Evolutionary conservation across 1,284 basidiomycete genomes (phyloP).

Genomic region (Cystobasidiaceae sp.): DNA sequence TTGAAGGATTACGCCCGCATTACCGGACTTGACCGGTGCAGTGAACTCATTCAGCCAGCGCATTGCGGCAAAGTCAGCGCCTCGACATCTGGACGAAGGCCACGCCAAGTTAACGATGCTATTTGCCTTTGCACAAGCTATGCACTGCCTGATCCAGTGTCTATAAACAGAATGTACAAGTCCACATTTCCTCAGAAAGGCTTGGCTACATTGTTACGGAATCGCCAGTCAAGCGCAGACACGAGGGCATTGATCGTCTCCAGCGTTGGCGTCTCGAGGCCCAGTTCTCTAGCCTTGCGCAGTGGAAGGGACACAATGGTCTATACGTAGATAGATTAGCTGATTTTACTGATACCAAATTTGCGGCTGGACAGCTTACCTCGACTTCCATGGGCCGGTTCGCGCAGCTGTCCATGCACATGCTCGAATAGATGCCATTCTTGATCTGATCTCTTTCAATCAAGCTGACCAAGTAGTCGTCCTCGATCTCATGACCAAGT

Average conservation of each 20-base stretch:
- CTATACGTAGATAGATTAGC: not conserved
- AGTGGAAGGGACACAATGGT: conserved; percentile 49
- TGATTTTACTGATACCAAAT: too few relatives aligned
- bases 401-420: conserved; percentile 32
- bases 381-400: conserved; percentile 47
- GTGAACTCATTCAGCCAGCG: too few relatives aligned
- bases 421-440: conserved; percentile 30
- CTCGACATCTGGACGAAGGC: too few relatives aligned
- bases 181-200: too few relatives aligned
- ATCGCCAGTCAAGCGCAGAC: conserved; percentile 31
- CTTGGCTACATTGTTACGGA: conserved; percentile 26
- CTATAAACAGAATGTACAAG: too few relatives aligned
- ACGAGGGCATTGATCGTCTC: conserved; percentile 32
- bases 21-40: too few relatives aligned
- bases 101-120: too few relatives aligned
- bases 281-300: conserved; percentile 47
- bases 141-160: too few relatives aligned
- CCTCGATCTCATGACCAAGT: conserved; percentile 32
- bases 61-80: too few relatives aligned
- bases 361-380: conserved; percentile 36
- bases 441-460: conserved; percentile 28
- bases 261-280: conserved; percentile 35
- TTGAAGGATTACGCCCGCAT: too few relatives aligned
- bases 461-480: conserved; percentile 32
- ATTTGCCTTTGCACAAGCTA: too few relatives aligned